Base-by-base conservation (phyloP, 2,329 filamentous ascomycete species). In the Pseudogymnoascus sp. region DNA sequence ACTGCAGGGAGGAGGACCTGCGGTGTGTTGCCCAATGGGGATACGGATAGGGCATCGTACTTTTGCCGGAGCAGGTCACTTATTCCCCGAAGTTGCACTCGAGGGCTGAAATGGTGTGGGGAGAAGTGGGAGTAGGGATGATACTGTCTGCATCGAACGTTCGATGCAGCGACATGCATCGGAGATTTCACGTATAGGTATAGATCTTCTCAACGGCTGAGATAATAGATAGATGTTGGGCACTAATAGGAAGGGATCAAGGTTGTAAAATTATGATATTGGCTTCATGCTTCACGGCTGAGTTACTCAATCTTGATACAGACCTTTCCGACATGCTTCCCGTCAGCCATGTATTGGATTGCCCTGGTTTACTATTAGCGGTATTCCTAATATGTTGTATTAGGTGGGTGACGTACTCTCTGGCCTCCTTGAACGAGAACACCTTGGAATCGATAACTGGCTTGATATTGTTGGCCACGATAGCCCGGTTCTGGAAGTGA, bases 251-350 rank as follows among this genome's bases (percentile, higher is more conserved):
- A 37, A 36, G 35, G 37, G 37, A 30, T 38, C 18, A 58, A 30
- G 54, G 54, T 20, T 8, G 11, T 54, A 14, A 20, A 20, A 54
- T 14, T 38, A 57, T 60, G 18, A 14, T 57, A 60, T 36, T 59
- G 20, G 28, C 16, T 35, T 59, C 12, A 39, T 39, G 28, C 16
- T 35, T 59, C 12, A 39, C 30, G 16, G 37, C 8, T 18, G 16
- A 58, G 39, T 35, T 69, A 70, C 2, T 66, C 64, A 36, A 71
- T 70, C 63, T 68, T 75, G 63, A 81, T 74, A 11, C 71, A 67
- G 60, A 81, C 64, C 68, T 81, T 81, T 39, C 79, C 78, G 64
- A 81, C 75, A 67, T 81, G 78, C 65, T 79, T 80, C 67, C 79
- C 75, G 37, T 74, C 76, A 75, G 74, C 79, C 75, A 78, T 76